A percentile compares a stretch with the other conserved stretches of the same genome.
Conservation (phyloP, 2,329 filamentous ascomycete species). For the Xylariaceae sp. region DNA sequence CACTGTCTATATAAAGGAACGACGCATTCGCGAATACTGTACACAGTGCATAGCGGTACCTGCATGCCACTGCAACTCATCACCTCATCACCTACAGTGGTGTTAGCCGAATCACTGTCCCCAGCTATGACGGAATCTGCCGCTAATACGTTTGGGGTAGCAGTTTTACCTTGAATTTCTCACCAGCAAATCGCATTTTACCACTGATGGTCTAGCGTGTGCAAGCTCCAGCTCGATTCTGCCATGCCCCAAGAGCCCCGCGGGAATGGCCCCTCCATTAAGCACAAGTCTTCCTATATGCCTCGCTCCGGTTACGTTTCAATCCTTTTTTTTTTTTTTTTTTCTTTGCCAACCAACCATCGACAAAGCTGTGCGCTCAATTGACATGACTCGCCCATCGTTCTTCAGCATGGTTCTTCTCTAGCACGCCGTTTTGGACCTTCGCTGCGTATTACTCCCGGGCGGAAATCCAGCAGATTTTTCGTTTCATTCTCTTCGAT, state of each 20-base stretch:
- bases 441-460: slow-evolving; percentile 1
- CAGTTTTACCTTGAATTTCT: too few relatives aligned
- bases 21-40: too few relatives aligned
- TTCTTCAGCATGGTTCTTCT: slow-evolving; percentile 17
- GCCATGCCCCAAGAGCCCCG: not conserved
- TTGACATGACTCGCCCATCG: slow-evolving; percentile 9
- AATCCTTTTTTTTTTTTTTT: slow-evolving; percentile 9
- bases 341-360: not conserved
- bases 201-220: too few relatives aligned
- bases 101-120: too few relatives aligned
- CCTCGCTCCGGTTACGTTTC: slow-evolving; percentile 3
- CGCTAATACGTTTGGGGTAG: too few relatives aligned
- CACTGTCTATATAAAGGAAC: too few relatives aligned
- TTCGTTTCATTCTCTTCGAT: not conserved
- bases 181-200: too few relatives aligned
- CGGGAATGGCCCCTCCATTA: not conserved
- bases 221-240: too few relatives aligned
- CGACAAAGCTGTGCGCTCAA: slow-evolving; percentile 11
- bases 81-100: too few relatives aligned
- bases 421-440: slow-evolving; percentile 5
- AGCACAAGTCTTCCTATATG: not conserved
- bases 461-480: not conserved
- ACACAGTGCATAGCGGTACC: too few relatives aligned
- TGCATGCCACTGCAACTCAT: too few relatives aligned
- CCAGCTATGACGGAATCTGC: too few relatives aligned